A percentile compares a stretch with the other conserved stretches of the same genome.
Evolutionary conservation across 257 asterid species (phyloP).

Genomic region (Solanum paucissectum): DNA sequence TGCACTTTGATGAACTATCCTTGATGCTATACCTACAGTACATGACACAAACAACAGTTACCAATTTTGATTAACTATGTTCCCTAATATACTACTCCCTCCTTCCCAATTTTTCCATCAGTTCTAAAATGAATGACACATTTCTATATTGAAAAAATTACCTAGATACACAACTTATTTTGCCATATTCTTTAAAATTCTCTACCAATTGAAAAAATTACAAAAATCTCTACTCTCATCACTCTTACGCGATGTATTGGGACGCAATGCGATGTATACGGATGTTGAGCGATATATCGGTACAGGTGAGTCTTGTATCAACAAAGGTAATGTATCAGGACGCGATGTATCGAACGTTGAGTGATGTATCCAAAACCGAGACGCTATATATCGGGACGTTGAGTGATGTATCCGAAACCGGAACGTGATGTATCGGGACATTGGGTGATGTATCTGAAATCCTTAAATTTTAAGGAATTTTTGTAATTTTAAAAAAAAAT

Average conservation of each 20-base stretch:
- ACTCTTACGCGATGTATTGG: rapidly evolving
- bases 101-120: background rate
- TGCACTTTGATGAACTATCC: constrained; percentile 27
- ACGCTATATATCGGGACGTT: too few relatives aligned
- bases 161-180: rapidly evolving
- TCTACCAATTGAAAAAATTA: background rate
- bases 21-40: constrained; percentile 32
- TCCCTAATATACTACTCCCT: background rate
- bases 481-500: too few relatives aligned
- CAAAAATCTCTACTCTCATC: too few relatives aligned
- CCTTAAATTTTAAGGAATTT: too few relatives aligned
- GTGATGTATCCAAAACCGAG: too few relatives aligned
- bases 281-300: too few relatives aligned
- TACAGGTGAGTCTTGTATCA: too few relatives aligned
- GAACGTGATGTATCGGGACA: too few relatives aligned
- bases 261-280: too few relatives aligned
- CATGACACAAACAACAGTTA: background rate
- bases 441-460: background rate
- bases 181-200: background rate
- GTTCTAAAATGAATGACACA: background rate
- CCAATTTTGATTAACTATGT: background rate
- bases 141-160: background rate
- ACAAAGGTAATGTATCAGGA: background rate
- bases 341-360: background rate
- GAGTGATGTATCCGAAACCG: background rate